Conservation (phyloP, 1,284 basidiomycete species). For the Rhodotorula sp. region DNA sequence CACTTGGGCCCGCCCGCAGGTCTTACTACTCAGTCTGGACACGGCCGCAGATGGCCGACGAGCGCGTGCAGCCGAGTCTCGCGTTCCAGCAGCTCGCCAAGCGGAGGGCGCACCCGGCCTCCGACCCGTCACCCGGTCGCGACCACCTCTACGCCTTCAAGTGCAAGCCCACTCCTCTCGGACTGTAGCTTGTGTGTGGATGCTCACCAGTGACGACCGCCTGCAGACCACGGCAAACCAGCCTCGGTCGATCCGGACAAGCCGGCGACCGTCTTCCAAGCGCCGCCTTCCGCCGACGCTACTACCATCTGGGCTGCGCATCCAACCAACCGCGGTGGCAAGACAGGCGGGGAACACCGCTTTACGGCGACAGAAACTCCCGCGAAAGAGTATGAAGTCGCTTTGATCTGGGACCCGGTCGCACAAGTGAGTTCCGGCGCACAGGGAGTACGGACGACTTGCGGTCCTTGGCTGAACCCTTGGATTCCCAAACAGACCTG, state of each 20-base stretch:
- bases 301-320: slow-evolving; percentile 11
- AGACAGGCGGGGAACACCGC: slow-evolving; percentile 1
- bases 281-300: not conserved
- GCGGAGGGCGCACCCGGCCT: not conserved
- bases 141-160: slow-evolving; percentile 15
- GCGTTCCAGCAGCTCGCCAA: slow-evolving; percentile 12
- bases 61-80: slow-evolving; percentile 6
- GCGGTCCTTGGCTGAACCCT: too few species aligned
- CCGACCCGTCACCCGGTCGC: too few species aligned
- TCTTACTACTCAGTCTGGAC: too few species aligned
- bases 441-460: too few species aligned
- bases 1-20: not conserved
- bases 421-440: slow-evolving; percentile 3
- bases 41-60: not conserved
- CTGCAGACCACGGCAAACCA: slow-evolving; percentile 16
- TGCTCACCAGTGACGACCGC: not conserved
- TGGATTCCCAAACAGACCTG: slow-evolving; percentile 1
- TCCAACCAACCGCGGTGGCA: slow-evolving; percentile 10
- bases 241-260: slow-evolving; percentile 9
- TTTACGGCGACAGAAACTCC: slow-evolving; percentile 5
- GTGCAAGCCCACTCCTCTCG: not conserved
- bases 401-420: slow-evolving; percentile 14
- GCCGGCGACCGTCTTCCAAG: slow-evolving; percentile 6
- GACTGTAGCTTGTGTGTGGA: not conserved
- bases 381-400: slow-evolving; percentile 15